These are phyloP conservation scores for Artemisia tridentata DNA, from an alignment of 129 eudicot species.

Conservation along the genomic window DNA sequence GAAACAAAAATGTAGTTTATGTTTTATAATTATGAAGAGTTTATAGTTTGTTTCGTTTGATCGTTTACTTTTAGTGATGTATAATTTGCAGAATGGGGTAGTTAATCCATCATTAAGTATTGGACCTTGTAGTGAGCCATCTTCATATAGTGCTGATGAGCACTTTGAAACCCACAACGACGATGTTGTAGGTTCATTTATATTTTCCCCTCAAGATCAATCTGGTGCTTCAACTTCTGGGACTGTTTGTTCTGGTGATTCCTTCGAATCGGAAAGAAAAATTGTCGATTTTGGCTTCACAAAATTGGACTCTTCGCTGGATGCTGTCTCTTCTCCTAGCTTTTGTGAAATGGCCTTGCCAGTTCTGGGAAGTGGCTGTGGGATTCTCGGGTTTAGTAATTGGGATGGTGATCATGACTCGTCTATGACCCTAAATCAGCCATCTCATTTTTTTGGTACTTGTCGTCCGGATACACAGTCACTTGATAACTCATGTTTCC, in stretches of 20 bases:
- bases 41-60: neutral
- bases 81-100: conserved; percentile 38
- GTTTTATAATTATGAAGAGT: too few relatives aligned
- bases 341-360: conserved; percentile 35
- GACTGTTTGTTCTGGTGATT: conserved; percentile 47
- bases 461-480: conserved; percentile 22
- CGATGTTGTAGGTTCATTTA: conserved; percentile 20
- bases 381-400: too few relatives aligned
- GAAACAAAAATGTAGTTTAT: too few relatives aligned
- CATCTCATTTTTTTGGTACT: too few relatives aligned
- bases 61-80: conserved; percentile 17
- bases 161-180: conserved; percentile 12
- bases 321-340: conserved; percentile 42
- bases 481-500: conserved; percentile 26
- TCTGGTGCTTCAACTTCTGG: conserved; percentile 48
- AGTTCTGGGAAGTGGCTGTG: conserved; percentile 18
- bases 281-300: conserved; percentile 27
- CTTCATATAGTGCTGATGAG: conserved; percentile 20
- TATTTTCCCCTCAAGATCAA: conserved; percentile 34
- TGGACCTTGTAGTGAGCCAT: conserved; percentile 35
- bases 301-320: conserved; percentile 37
- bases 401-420: too few relatives aligned
- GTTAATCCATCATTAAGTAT: conserved; percentile 30
- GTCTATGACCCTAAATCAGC: too few relatives aligned
- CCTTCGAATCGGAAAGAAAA: conserved; percentile 48